Evolutionary conservation across 495 filamentous ascomycete species (phyloP).

Genomic region (Penicillium cataractarum): DNA sequence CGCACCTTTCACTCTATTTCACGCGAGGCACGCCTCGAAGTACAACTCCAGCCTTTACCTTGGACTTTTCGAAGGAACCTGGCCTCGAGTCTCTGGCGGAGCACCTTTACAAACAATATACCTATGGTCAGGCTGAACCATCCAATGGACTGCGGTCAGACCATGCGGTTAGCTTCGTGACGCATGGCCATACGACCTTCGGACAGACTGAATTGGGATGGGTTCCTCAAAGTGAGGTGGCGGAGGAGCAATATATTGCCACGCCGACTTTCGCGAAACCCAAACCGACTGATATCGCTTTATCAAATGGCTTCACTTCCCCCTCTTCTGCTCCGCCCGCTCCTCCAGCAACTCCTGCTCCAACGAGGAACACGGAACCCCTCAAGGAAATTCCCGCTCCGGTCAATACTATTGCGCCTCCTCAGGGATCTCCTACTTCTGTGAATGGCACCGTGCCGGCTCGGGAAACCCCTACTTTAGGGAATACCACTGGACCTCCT

Average conservation of each 20-base stretch:
- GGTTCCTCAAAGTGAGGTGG: constrained; percentile 2
- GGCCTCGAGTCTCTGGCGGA: constrained; percentile 7
- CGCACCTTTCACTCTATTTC: constrained; percentile 3
- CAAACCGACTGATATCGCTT: background rate
- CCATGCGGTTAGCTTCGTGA: background rate
- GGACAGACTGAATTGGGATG: background rate
- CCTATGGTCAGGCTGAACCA: background rate
- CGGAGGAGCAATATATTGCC: background rate
- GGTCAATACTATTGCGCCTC: background rate
- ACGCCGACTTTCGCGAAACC: constrained; percentile 1
- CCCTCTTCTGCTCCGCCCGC: background rate
- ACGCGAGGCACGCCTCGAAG: constrained; percentile 1
- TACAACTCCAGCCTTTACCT: background rate
- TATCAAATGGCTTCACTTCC: background rate
- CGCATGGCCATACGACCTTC: constrained; percentile 17
- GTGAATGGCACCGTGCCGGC: background rate
- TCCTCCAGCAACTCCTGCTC: background rate
- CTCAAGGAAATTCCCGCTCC: background rate
- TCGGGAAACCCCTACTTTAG: background rate
- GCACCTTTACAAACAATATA: constrained; percentile 29
- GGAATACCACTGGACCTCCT: background rate
- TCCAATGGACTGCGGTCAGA: background rate
- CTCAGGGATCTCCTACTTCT: background rate
- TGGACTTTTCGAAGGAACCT: background rate
- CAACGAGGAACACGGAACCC: background rate